Conservation (phyloP, 257 asterid species). For the Rhazya stricta region DNA sequence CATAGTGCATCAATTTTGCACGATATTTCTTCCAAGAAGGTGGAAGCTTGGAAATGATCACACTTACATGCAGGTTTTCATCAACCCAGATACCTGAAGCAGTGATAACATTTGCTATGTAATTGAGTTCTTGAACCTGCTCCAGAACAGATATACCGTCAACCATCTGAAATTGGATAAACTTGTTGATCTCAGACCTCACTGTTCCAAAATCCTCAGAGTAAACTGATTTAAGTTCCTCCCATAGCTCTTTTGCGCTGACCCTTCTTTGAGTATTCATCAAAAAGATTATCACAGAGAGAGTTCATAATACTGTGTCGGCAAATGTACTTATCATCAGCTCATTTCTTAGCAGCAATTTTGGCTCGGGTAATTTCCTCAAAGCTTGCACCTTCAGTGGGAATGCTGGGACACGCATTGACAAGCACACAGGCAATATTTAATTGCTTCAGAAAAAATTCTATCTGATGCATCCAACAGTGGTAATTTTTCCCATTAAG, state of each 20-base stretch:
- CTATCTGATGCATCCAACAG: conserved; percentile 63
- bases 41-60: conserved; percentile 66
- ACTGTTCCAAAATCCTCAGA: conserved; percentile 61
- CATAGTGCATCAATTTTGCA: conserved; percentile 45
- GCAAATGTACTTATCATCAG: conserved; percentile 54
- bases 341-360: conserved; percentile 42
- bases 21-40: conserved; percentile 66
- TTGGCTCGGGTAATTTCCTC: conserved; percentile 35
- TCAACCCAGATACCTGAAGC: conserved; percentile 58
- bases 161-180: conserved; percentile 55
- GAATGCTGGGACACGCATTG: conserved; percentile 41
- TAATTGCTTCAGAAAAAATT: conserved; percentile 46
- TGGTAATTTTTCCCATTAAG: conserved; percentile 57
- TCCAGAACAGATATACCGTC: conserved; percentile 51
- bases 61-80: conserved; percentile 50
- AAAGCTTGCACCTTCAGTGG: conserved; percentile 23
- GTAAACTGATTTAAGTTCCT: conserved; percentile 43
- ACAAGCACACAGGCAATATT: conserved; percentile 51
- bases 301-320: conserved; percentile 53
- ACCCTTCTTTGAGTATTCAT: conserved; percentile 42
- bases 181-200: conserved; percentile 54
- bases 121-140: conserved; percentile 59
- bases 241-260: conserved; percentile 69
- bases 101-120: conserved; percentile 38
- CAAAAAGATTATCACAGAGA: conserved; percentile 49